These are phyloP conservation scores for Didymella glomerata DNA, from an alignment of 2,329 filamentous ascomycete species.

Conservation along the genomic window DNA sequence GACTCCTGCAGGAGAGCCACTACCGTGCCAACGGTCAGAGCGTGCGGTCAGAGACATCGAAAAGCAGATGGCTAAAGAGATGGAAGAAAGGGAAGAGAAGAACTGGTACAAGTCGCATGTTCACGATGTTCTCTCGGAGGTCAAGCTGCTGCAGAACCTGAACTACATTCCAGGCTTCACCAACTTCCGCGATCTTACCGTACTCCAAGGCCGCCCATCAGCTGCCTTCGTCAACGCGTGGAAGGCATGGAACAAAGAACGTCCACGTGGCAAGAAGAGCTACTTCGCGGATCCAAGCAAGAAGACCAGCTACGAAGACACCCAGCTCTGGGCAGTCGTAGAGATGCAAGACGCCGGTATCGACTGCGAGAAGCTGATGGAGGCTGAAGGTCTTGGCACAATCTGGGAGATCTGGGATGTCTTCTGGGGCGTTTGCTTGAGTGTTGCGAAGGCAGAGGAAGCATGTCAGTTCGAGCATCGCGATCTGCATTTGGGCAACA, in stretches of 20 bases:
- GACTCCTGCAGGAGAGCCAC: conserved; percentile 45
- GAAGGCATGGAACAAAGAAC: conserved; percentile 54
- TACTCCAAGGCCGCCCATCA: conserved; percentile 66
- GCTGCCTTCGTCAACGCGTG: conserved; percentile 59
- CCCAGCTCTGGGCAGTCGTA: conserved; percentile 69
- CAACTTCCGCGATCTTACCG: conserved; percentile 65
- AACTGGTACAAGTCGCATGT: conserved; percentile 54
- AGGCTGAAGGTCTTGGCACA: conserved; percentile 45
- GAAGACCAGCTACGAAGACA: conserved; percentile 61
- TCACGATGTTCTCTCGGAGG: conserved; percentile 57
- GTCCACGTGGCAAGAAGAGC: conserved; percentile 56
- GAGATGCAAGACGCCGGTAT: conserved; percentile 72
- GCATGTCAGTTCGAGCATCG: conserved; percentile 70
- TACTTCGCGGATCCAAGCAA: conserved; percentile 66
- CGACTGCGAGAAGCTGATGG: conserved; percentile 58
- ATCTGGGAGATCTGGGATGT: conserved; percentile 66
- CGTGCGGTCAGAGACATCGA: conserved; percentile 59
- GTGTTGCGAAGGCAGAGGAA: conserved; percentile 68
- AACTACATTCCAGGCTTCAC: conserved; percentile 69
- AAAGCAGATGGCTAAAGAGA: conserved; percentile 44
- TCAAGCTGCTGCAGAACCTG: conserved; percentile 64
- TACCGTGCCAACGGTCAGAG: conserved; percentile 44
- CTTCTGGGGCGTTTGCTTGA: conserved; percentile 72
- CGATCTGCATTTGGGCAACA: conserved; percentile 72
- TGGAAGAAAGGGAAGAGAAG: conserved; percentile 48